Conservation (phyloP, 495 filamentous ascomycete species). For the Corynascus novoguineensis region DNA sequence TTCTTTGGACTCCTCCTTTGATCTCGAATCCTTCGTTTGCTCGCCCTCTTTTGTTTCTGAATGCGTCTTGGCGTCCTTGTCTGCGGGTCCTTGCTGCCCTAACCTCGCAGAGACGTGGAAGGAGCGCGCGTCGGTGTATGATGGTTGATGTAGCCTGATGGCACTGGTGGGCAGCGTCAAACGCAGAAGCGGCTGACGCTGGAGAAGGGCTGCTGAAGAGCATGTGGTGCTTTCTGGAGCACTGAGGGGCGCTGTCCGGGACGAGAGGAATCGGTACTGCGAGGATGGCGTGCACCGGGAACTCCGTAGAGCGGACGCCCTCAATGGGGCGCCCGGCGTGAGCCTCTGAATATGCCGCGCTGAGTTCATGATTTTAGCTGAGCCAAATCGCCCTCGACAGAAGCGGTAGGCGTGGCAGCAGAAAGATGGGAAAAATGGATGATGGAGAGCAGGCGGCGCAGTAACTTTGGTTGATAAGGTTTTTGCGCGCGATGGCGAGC, state of each 20-base stretch:
- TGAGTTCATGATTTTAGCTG: slow-evolving; percentile 40
- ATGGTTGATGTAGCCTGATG: slow-evolving; percentile 29
- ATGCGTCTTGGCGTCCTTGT: slow-evolving; percentile 31
- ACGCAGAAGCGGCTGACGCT: slow-evolving; percentile 31
- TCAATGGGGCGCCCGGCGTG: slow-evolving; percentile 34
- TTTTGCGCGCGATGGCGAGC: slow-evolving; percentile 14
- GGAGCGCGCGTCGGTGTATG: slow-evolving; percentile 30
- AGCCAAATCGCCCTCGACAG: slow-evolving; percentile 2
- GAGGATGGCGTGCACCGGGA: slow-evolving; percentile 49
- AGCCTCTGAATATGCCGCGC: slow-evolving; percentile 41
- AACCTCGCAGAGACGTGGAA: slow-evolving; percentile 41
- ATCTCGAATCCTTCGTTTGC: slow-evolving; percentile 23
- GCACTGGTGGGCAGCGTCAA: slow-evolving; percentile 43
- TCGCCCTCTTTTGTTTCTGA: slow-evolving; percentile 36
- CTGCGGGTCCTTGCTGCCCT: slow-evolving; percentile 26
- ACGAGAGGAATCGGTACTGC: slow-evolving; percentile 55
- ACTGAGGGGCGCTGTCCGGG: slow-evolving; percentile 19
- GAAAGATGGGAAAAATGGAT: background rate
- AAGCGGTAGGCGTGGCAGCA: background rate
- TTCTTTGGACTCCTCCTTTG: slow-evolving; percentile 36
- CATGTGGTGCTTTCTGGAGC: slow-evolving; percentile 17
- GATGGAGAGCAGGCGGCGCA: slow-evolving; percentile 7
- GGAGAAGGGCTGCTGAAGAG: slow-evolving; percentile 25
- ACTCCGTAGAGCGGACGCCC: slow-evolving; percentile 36
- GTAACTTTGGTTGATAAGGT: slow-evolving; percentile 3